Conservation (phyloP, 73 alveolate species). For the Paramecium primaurelia region DNA sequence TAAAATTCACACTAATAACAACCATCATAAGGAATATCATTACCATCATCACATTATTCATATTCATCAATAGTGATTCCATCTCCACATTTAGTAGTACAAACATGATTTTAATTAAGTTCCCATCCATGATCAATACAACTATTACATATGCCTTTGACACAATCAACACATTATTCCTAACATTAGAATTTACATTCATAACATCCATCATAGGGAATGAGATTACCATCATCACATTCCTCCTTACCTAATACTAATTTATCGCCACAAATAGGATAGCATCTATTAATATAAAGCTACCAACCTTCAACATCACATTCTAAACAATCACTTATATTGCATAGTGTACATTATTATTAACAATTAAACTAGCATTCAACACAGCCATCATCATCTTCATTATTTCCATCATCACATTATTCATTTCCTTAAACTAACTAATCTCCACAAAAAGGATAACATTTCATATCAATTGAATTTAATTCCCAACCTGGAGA, state of each 20-base stretch:
- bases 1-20: not conserved
- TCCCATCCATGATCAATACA: not conserved
- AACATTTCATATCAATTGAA: not conserved
- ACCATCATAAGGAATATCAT: not conserved
- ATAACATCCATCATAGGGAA: not conserved
- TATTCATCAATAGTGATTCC: not conserved
- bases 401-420: not conserved
- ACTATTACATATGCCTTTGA: not conserved
- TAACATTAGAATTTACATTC: not conserved
- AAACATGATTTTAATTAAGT: not conserved
- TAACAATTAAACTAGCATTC: not conserved
- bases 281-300: not conserved
- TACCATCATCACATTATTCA: not conserved
- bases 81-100: not conserved
- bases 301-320: not conserved
- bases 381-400: not conserved
- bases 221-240: constrained; percentile 7
- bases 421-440: not conserved
- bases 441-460: not conserved
- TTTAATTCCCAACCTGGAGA: not conserved
- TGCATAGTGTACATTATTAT: not conserved
- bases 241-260: not conserved
- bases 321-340: not conserved
- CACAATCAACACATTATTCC: not conserved
- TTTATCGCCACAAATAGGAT: not conserved